phyloP scores from a whole-genome alignment of 352 stramenopile genomes.

The Phytopythium delawarense region DNA sequence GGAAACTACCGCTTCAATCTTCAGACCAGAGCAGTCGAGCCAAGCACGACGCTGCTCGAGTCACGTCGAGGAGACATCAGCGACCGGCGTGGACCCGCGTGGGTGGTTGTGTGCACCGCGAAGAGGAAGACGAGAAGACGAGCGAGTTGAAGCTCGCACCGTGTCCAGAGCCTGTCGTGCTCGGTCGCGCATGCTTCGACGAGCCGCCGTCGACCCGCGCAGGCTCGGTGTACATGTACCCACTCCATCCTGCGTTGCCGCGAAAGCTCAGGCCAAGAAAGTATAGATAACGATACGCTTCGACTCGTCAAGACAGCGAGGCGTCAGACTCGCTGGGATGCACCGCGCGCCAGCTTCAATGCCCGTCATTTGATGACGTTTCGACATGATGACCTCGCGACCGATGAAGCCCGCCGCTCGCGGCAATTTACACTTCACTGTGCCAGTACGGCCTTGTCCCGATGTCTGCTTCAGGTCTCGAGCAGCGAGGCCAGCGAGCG shows the following conservation, averaged over 20 bases:
- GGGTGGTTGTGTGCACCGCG: not conserved
- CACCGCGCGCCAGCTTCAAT: slow-evolving; percentile 2
- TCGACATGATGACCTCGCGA: not conserved
- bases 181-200: not conserved
- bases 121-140: not conserved
- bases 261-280: not conserved
- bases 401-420: not conserved
- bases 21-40: not conserved
- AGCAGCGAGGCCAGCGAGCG: too few relatives aligned
- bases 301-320: not conserved
- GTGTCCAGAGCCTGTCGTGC: not conserved
- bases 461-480: too few relatives aligned
- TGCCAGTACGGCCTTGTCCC: too few relatives aligned
- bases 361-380: slow-evolving; percentile 1
- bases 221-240: too few relatives aligned
- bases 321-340: not conserved
- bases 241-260: too few relatives aligned
- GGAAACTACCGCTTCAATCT: not conserved
- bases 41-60: not conserved
- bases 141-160: not conserved
- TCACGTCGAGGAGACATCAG: not conserved
- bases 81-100: not conserved
- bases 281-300: not conserved
- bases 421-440: too few relatives aligned
- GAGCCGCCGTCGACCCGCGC: too few relatives aligned